Conservation (phyloP, 1,284 basidiomycete genomes). For the Naganishia sp. region DNA sequence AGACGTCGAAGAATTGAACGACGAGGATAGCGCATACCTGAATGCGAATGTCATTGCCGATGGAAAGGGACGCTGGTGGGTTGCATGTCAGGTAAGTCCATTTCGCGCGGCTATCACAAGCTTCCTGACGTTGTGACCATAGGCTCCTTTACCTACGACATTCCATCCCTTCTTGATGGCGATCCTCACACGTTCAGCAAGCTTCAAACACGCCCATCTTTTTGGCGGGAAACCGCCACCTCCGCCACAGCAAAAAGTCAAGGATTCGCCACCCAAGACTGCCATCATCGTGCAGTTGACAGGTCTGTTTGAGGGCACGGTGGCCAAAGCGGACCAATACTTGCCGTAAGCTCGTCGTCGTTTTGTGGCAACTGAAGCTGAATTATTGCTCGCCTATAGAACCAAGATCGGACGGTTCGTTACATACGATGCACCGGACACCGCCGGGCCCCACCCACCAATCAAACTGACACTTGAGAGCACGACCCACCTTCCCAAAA, state of each 20-base stretch:
- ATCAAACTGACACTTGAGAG: constrained; percentile 23
- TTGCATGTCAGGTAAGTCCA: constrained; percentile 31
- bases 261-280: constrained; percentile 6
- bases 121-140: neutral
- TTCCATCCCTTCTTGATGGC: constrained; percentile 31
- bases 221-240: constrained; percentile 6
- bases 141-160: constrained; percentile 31
- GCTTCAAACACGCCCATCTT: constrained; percentile 9
- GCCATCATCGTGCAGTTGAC: constrained; percentile 35
- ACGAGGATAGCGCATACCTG: constrained; percentile 27
- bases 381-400: neutral
- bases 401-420: constrained; percentile 8
- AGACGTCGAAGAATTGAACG: constrained; percentile 6
- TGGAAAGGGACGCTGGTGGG: constrained; percentile 34
- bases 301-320: constrained; percentile 24
- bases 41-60: constrained; percentile 35
- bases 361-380: neutral
- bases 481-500: neutral
- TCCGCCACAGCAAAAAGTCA: constrained; percentile 1
- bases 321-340: constrained; percentile 33
- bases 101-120: neutral
- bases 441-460: neutral
- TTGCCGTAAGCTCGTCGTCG: constrained; percentile 19
- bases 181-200: constrained; percentile 28
- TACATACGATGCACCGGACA: constrained; percentile 1